Evolutionary conservation across 78 protist genomes (phyloP).

Genomic region (Salpingoeca rosetta): DNA sequence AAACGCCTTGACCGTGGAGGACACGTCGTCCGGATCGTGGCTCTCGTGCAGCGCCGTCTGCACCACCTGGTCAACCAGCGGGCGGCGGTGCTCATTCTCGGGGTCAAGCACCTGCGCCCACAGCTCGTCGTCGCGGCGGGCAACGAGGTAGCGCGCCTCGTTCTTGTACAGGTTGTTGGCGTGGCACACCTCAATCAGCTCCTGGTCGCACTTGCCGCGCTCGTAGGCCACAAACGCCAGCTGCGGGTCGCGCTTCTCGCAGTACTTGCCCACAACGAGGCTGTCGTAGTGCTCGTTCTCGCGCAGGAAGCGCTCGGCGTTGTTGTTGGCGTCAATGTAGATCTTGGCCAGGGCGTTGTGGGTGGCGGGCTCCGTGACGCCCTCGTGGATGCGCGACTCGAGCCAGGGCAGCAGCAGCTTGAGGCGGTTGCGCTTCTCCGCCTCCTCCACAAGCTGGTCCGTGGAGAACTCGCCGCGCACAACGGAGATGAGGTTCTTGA

Average conservation of each 20-base stretch:
- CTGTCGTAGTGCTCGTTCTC: constrained; percentile 77
- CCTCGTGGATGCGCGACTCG: constrained; percentile 78
- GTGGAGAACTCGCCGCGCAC: constrained; percentile 79
- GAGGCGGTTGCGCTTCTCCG: constrained; percentile 93
- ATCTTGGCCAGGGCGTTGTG: constrained; percentile 98
- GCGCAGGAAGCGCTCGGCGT: constrained; percentile 87
- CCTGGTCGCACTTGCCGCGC: constrained; percentile 86
- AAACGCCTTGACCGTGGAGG: constrained; percentile 95
- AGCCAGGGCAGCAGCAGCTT: constrained; percentile 91
- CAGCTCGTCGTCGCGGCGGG: constrained; percentile 87
- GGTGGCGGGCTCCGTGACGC: constrained; percentile 76
- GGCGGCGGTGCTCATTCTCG: constrained; percentile 57
- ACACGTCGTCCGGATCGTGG: constrained; percentile 83
- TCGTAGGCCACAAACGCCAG: constrained; percentile 84
- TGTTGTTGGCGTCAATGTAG: constrained; percentile 83
- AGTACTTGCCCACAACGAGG: constrained; percentile 82
- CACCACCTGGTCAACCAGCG: constrained; percentile 74
- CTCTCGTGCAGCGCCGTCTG: constrained; percentile 93
- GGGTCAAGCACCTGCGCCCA: constrained; percentile 89
- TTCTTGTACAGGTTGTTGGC: constrained; percentile 87
- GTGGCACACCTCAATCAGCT: constrained; percentile 90
- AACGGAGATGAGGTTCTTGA: constrained; percentile 59
- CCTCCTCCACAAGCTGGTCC: constrained; percentile 84
- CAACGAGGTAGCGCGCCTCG: constrained; percentile 94
- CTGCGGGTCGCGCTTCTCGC: constrained; percentile 98